Evolutionary conservation across 768 basidiomycete species (phyloP).

Genomic region (Boletus pseudo-olivaceus): DNA sequence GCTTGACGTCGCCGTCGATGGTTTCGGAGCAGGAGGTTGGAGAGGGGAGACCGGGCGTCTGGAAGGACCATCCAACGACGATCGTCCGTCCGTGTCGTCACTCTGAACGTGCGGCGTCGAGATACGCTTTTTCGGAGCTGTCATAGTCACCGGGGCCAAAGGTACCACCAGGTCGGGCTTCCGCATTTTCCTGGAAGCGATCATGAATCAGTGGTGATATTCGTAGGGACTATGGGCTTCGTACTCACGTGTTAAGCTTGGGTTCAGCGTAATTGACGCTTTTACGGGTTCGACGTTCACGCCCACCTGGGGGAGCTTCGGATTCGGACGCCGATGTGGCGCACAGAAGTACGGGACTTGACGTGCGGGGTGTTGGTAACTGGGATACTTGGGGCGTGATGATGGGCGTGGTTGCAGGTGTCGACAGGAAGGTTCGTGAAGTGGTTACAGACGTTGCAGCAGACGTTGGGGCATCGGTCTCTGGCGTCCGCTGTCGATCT

Average conservation of each 20-base stretch:
- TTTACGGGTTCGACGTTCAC: slow-evolving; percentile 62
- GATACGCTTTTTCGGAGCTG: slow-evolving; percentile 42
- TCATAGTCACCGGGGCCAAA: slow-evolving; percentile 29
- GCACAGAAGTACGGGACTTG: slow-evolving; percentile 41
- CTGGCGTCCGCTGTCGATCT: slow-evolving; percentile 36
- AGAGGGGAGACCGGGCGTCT: slow-evolving; percentile 32
- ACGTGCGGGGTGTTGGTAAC: slow-evolving; percentile 49
- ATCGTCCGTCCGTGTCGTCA: slow-evolving; percentile 39
- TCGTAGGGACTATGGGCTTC: background rate
- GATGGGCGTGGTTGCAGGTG: slow-evolving; percentile 42
- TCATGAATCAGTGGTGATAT: slow-evolving; percentile 4
- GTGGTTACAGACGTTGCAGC: slow-evolving; percentile 33
- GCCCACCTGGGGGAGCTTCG: slow-evolving; percentile 29
- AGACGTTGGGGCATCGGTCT: slow-evolving; percentile 36
- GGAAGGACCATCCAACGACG: slow-evolving; percentile 35
- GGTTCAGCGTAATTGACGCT: slow-evolving; percentile 87
- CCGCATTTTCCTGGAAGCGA: slow-evolving; percentile 71
- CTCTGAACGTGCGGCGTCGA: slow-evolving; percentile 33
- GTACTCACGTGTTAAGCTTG: slow-evolving; percentile 78
- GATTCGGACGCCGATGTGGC: slow-evolving; percentile 34
- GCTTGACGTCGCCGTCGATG: slow-evolving; percentile 36
- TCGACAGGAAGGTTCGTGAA: slow-evolving; percentile 40
- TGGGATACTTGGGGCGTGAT: slow-evolving; percentile 34
- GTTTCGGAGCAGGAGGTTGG: slow-evolving; percentile 33
- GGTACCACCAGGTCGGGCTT: slow-evolving; percentile 63